phyloP scores from a whole-genome alignment of 176 grass and related monocot genomes.

The Poa annua region DNA sequence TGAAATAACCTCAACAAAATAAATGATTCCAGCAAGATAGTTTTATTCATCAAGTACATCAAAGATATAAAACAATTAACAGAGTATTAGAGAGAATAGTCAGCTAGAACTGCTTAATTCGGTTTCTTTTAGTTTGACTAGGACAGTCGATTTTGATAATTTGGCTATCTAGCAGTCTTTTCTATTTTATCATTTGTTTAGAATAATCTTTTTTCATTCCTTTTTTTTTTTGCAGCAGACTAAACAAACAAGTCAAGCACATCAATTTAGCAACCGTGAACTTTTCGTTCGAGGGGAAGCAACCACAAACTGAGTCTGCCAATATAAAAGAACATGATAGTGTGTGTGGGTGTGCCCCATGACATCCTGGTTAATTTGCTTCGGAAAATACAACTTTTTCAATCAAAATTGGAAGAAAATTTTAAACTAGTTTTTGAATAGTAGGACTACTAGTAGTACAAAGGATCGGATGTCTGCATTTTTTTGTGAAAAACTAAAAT shows the following conservation, averaged over 20 bases:
- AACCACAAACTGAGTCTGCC: neutral
- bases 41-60: neutral
- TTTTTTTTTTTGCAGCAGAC: no score
- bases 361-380: neutral
- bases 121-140: neutral
- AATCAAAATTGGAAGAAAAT: neutral
- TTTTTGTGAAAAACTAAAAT: neutral
- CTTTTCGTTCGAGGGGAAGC: neutral
- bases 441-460: neutral
- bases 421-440: no score
- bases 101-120: neutral
- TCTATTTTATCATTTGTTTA: neutral
- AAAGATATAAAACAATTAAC: neutral
- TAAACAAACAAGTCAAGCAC: no score
- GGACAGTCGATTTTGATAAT: neutral
- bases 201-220: neutral
- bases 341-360: neutral
- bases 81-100: no score
- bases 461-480: neutral
- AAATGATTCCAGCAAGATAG: neutral
- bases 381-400: neutral
- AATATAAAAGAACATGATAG: neutral
- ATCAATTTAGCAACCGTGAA: neutral
- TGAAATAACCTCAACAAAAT: neutral
- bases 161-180: neutral